Percentiles rank a stretch among this genome's conserved stretches.
Evolutionary conservation across 192 early-diverging fungal genomes (phyloP).

Genomic region (Obelidium mucronatum): DNA sequence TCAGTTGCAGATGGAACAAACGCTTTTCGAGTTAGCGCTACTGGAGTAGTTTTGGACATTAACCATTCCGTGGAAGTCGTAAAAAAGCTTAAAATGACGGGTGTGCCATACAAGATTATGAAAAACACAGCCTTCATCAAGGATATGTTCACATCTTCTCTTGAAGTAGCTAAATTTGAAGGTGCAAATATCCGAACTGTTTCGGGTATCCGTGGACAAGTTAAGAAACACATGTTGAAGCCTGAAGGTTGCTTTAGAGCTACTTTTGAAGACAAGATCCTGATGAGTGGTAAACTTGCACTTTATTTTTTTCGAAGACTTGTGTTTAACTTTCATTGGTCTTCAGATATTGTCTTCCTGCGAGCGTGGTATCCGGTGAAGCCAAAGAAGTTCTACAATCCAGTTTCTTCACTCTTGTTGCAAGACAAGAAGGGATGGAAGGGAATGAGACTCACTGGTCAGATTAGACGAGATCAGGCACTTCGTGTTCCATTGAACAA

Average conservation of each 20-base stretch:
- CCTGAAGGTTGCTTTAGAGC: conserved; percentile 93
- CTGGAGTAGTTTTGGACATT: conserved; percentile 94
- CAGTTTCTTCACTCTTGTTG: conserved; percentile 90
- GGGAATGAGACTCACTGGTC: conserved; percentile 87
- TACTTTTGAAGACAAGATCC: conserved; percentile 97
- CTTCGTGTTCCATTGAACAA: conserved; percentile 73
- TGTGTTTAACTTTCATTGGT: conserved; percentile 29
- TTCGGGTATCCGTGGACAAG: conserved; percentile 95
- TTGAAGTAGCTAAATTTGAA: conserved; percentile 99
- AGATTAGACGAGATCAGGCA: conserved; percentile 77
- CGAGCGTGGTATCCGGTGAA: conserved; percentile 96
- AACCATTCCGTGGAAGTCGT: conserved; percentile 93
- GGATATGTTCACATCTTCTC: conserved; percentile 95
- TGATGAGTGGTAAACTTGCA: conserved; percentile 78
- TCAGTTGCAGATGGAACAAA: conserved; percentile 65
- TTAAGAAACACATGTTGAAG: conserved; percentile 88
- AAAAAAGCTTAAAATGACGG: conserved; percentile 99
- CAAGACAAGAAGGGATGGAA: conserved; percentile 79
- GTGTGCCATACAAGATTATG: conserved; percentile 92
- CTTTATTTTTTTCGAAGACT: background rate
- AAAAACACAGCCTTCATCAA: conserved; percentile 98
- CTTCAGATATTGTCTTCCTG: conserved; percentile 92
- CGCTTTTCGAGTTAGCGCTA: conserved; percentile 93
- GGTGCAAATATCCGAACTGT: conserved; percentile 96
- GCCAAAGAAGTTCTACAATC: conserved; percentile 97